These are phyloP conservation scores for Fusarium concolor DNA, from an alignment of 2,329 filamentous ascomycete species.

Conservation along the genomic window DNA sequence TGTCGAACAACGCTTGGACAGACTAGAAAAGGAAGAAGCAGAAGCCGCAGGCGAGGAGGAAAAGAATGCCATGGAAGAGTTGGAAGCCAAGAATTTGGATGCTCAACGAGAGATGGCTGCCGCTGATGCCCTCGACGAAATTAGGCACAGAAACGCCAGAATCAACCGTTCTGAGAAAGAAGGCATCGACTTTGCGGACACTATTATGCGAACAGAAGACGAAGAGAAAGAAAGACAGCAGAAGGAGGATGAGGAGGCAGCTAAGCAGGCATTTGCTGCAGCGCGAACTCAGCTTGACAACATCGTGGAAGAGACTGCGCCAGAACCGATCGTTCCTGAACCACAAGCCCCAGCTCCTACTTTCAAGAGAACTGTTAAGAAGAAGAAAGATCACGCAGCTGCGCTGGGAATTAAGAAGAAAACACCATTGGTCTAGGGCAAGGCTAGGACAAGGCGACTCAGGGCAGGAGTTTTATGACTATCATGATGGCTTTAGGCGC, in stretches of 20 bases:
- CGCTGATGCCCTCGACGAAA: constrained; percentile 95
- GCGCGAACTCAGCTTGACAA: constrained; percentile 66
- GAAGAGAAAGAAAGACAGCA: constrained; percentile 75
- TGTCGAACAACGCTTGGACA: constrained; percentile 86
- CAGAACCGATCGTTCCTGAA: constrained; percentile 34
- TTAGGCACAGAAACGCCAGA: constrained; percentile 88
- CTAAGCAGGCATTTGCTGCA: constrained; percentile 79
- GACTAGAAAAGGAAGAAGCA: constrained; percentile 80
- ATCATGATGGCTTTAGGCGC: neutral
- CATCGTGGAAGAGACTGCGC: constrained; percentile 61
- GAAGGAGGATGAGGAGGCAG: constrained; percentile 84
- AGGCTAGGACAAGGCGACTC: constrained; percentile 53
- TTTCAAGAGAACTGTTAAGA: constrained; percentile 82
- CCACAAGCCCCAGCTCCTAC: constrained; percentile 46
- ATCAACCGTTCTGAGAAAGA: constrained; percentile 81
- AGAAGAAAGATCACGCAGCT: constrained; percentile 84
- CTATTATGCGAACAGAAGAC: constrained; percentile 65
- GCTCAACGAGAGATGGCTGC: constrained; percentile 96
- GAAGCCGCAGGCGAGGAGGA: constrained; percentile 74
- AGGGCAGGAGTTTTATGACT: neutral
- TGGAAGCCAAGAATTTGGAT: constrained; percentile 93
- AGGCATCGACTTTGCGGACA: constrained; percentile 69
- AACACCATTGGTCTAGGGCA: constrained; percentile 52
- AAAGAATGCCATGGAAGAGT: constrained; percentile 91
- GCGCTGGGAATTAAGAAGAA: constrained; percentile 91